Base-by-base conservation (phyloP, 208 protist genomes). In the Tetramitus jugosus region DNA sequence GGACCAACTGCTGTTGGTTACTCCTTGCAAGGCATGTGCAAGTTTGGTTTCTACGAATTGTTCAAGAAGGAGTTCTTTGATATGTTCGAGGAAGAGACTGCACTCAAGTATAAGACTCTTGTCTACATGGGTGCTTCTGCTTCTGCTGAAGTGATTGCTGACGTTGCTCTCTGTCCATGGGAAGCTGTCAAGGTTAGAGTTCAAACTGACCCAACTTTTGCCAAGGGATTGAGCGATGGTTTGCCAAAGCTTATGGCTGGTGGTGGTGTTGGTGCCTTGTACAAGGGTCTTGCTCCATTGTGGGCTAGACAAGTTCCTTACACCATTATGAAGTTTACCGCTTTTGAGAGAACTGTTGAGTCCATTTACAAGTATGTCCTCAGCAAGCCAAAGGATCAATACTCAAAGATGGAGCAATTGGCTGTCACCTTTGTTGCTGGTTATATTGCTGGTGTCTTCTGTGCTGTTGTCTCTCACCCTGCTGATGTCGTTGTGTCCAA, bases 131-230 rank as follows among this genome's bases (percentile, higher is more conserved):
- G 90, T 20, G 91, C 89, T 65, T 94, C 91, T 39, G 95, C 92
- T 33, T 93, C 87, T n/a, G 94, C 94, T 45, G 94, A 98, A 85
- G 94, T 97, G 85, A 91, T 98, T 74, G 95, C 95, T n/a, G 94
- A 97, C 75, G 88, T 97, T 79, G 89, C 86, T 26, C 89, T 97
- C 0, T 97, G 94, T 88, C 95, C 95, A 60, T 87, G 96, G 69
- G 95, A 98, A 84, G 92, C 91, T 86, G 82, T 90, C 45, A 95
- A 96, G 85, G 90, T 98, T 78, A 88, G 91, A 80, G 82, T 97
- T 49, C 91, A 95, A 86, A 95, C 93, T 61, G 87, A 29, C 83
- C 89, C 74, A 84, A 78, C 49, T 39, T 72, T 76, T 49, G 79
- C 81, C 29, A 40, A 40, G 23, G 78, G 60, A 17, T 60, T 79